Evolutionary conservation across 768 basidiomycete genomes (phyloP).

Genomic region (Boletus rex-veris): DNA sequence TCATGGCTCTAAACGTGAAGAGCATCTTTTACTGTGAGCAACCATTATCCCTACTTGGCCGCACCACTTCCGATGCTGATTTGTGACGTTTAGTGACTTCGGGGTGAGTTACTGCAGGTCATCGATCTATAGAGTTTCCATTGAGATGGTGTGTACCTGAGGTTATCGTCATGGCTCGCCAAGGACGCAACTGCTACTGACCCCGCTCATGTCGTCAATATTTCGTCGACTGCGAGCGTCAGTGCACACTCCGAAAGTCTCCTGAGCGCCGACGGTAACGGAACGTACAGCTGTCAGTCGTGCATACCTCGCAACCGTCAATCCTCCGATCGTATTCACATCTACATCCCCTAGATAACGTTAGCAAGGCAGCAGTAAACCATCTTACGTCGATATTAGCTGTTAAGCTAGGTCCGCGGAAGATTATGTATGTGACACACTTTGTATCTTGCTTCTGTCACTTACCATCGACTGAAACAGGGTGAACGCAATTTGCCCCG

Average conservation of each 20-base stretch:
- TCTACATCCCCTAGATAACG: slow-evolving; percentile 49
- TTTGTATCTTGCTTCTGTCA: background rate
- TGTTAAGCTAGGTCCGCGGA: slow-evolving; percentile 52
- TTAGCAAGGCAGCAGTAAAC: slow-evolving; percentile 86
- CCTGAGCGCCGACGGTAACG: slow-evolving; percentile 53
- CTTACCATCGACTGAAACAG: slow-evolving; percentile 33
- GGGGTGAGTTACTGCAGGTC: slow-evolving; percentile 29
- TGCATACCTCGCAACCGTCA: background rate
- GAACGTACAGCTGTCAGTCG: slow-evolving; percentile 76
- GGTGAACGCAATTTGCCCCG: slow-evolving; percentile 82
- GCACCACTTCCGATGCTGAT: background rate
- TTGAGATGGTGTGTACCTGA: slow-evolving; percentile 4
- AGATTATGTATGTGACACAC: slow-evolving; percentile 57
- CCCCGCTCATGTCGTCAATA: slow-evolving; percentile 78
- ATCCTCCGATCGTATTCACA: background rate
- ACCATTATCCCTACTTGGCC: background rate
- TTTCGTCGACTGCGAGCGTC: slow-evolving; percentile 67
- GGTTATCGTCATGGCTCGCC: slow-evolving; percentile 48
- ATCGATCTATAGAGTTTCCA: background rate
- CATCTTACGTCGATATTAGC: slow-evolving; percentile 75
- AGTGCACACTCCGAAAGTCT: slow-evolving; percentile 45
- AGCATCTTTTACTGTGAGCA: slow-evolving; percentile 73
- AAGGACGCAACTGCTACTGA: slow-evolving; percentile 61
- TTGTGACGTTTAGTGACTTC: slow-evolving; percentile 37
- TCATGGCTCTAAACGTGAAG: slow-evolving; percentile 83